phyloP scores from a whole-genome alignment of 352 stramenopile genomes.

The Phytophthora kernoviae region DNA sequence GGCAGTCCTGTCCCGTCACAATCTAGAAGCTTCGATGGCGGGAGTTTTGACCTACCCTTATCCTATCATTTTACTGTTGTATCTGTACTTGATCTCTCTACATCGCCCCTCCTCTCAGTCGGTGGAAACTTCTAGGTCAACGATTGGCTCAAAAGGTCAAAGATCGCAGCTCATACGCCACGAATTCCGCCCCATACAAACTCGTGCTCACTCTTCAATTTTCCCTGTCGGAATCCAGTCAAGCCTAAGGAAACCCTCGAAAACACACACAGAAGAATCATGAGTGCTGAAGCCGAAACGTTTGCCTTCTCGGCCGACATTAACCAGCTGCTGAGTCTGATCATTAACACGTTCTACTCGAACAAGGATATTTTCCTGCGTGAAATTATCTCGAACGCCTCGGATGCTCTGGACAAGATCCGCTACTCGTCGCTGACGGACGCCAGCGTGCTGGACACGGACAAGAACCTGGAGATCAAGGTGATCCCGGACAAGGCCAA shows the following conservation, averaged over 20 bases:
- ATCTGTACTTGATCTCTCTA: background rate
- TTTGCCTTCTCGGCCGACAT: constrained; percentile 99
- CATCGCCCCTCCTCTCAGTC: constrained; percentile 37
- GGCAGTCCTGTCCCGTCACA: constrained; percentile 20
- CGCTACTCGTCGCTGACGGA: constrained; percentile 97
- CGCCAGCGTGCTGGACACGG: constrained; percentile 93
- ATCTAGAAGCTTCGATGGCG: constrained; percentile 77
- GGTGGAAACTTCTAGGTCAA: constrained; percentile 37
- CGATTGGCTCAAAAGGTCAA: constrained; percentile 21
- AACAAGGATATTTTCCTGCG: constrained; percentile 99
- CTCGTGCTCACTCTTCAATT: constrained; percentile 81
- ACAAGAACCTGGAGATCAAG: constrained; percentile 99
- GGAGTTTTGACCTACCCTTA: constrained; percentile 22
- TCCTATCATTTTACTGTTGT: constrained; percentile 1
- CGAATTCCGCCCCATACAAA: too few species aligned
- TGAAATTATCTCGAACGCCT: constrained; percentile 97
- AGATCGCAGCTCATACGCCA: constrained; percentile 2
- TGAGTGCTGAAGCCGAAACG: constrained; percentile 92
- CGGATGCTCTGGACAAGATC: constrained; percentile 98
- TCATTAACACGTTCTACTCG: constrained; percentile 99
- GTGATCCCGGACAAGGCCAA: constrained; percentile 99
- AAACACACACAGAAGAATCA: constrained; percentile 59
- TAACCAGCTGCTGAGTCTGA: constrained; percentile 99
- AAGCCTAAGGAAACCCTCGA: constrained; percentile 19
- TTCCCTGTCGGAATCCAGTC: constrained; percentile 40